Percentiles rank a stretch among this genome's conserved stretches.
Conservation (phyloP, 179 eudicot genomes). For the Gypsophila paniculata region DNA sequence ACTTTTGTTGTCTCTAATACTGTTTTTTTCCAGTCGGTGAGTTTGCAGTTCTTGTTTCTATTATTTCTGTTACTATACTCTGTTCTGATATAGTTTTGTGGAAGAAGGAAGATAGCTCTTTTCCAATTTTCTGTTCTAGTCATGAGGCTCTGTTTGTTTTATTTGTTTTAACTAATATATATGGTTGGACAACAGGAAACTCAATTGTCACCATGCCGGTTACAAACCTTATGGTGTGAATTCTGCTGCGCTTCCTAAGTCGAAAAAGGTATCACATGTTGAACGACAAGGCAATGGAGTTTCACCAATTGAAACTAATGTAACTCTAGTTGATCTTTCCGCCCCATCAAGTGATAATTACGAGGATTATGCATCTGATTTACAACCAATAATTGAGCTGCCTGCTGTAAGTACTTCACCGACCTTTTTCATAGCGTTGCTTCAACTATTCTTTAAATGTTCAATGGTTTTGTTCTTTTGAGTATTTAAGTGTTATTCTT, state of each 20-base stretch:
- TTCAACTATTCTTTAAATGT: not conserved
- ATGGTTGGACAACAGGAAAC: conserved; percentile 54
- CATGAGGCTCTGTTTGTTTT: not conserved
- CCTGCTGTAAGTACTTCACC: conserved; percentile 42
- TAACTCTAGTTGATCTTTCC: conserved; percentile 24
- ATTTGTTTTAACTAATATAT: conserved; percentile 7
- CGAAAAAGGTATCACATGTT: conserved; percentile 30
- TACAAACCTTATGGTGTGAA: conserved; percentile 34
- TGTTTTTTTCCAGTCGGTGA: not conserved
- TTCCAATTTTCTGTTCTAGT: not conserved
- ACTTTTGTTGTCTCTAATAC: not conserved
- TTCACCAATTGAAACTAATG: conserved; percentile 23
- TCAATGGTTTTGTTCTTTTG: not conserved
- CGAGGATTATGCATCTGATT: conserved; percentile 25
- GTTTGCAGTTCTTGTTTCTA: not conserved
- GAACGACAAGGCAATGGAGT: conserved; percentile 22
- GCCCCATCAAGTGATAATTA: conserved; percentile 28
- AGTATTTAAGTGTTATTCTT: not conserved
- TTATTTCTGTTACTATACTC: not conserved
- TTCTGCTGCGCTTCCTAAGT: conserved; percentile 35
- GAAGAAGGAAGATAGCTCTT: not conserved
- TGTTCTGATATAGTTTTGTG: not conserved
- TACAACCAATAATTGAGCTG: conserved; percentile 35
- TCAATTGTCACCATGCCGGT: conserved; percentile 70
- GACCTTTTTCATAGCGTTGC: conserved; percentile 4